Percentiles rank a stretch among this genome's conserved stretches.
phyloP scores from a whole-genome alignment of 192 early-diverging fungal genomes.

The Podila verticillata region DNA sequence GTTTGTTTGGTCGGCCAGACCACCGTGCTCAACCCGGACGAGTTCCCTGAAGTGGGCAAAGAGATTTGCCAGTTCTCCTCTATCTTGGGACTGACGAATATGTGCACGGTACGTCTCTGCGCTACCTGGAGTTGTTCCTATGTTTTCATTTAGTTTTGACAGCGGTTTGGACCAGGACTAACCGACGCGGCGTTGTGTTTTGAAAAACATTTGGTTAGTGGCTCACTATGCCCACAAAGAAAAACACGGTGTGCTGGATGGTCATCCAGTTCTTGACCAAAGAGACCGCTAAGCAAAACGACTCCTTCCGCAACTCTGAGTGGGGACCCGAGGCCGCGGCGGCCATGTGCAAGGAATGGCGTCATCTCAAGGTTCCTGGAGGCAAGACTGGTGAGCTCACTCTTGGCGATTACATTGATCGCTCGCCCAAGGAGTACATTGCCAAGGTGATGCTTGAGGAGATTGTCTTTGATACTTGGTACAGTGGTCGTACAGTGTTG shows the following conservation, averaged over 20 bases:
- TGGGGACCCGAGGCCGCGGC: not conserved
- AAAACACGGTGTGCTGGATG: not conserved
- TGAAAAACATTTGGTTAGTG: too few species aligned
- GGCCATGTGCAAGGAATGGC: not conserved
- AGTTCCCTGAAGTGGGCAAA: not conserved
- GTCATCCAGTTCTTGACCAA: not conserved
- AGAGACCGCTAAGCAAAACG: not conserved
- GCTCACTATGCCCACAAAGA: not conserved
- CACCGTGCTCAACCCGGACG: not conserved
- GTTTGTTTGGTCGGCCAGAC: slow-evolving; percentile 3
- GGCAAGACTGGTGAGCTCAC: not conserved
- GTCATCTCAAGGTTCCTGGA: not conserved
- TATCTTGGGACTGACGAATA: not conserved
- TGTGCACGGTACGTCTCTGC: not conserved
- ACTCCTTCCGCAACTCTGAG: not conserved
- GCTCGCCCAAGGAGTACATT: slow-evolving; percentile 4
- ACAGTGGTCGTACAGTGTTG: not conserved
- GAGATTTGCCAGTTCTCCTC: not conserved
- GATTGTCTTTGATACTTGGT: slow-evolving; percentile 14
- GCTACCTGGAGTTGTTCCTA: too few species aligned
- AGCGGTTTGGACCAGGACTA: too few species aligned
- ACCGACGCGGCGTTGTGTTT: too few species aligned
- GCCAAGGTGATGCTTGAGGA: slow-evolving; percentile 8
- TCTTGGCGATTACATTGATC: not conserved
- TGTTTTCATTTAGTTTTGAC: too few species aligned